These are phyloP conservation scores for Neoboletus brunneissimus DNA, from an alignment of 768 basidiomycete genomes.

Conservation along the genomic window DNA sequence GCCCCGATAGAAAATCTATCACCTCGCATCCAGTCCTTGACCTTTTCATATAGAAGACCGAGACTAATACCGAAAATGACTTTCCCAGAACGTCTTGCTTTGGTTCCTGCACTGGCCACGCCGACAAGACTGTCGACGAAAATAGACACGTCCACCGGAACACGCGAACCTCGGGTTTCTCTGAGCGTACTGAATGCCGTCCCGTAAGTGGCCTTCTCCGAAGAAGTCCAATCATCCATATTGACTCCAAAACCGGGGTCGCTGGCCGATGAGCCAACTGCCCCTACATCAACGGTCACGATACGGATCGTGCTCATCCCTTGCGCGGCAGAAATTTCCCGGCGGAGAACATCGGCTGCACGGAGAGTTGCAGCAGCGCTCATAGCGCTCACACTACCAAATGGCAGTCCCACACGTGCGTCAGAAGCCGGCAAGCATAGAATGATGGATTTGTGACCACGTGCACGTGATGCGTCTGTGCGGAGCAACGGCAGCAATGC, in stretches of 20 bases:
- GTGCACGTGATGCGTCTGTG: conserved; percentile 53
- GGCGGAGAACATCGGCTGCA: conserved; percentile 67
- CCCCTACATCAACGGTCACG: conserved; percentile 72
- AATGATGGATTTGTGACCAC: conserved; percentile 49
- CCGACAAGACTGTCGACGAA: conserved; percentile 60
- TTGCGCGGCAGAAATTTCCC: conserved; percentile 68
- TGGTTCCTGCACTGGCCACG: conserved; percentile 56
- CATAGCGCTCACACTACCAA: conserved; percentile 64
- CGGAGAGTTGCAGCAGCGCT: conserved; percentile 70
- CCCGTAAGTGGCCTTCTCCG: conserved; percentile 72
- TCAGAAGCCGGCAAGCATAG: conserved; percentile 74
- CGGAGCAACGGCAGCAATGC: conserved; percentile 75
- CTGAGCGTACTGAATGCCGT: conserved; percentile 57
- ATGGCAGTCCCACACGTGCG: conserved; percentile 73
- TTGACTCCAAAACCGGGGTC: conserved; percentile 40
- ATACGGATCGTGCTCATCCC: conserved; percentile 55
- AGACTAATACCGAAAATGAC: conserved; percentile 44
- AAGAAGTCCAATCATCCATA: conserved; percentile 71
- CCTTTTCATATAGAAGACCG: conserved; percentile 37
- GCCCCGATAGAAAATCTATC: conserved; percentile 73
- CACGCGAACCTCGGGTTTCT: conserved; percentile 43
- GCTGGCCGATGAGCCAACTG: conserved; percentile 33
- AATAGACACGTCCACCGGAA: conserved; percentile 52
- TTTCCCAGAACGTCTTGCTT: conserved; percentile 36
- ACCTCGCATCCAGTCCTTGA: conserved; percentile 59